Evolutionary conservation across 352 stramenopile species (phyloP), one percentile per base, ranked within the genome.

Genomic region (Peronospora destructor): DNA sequence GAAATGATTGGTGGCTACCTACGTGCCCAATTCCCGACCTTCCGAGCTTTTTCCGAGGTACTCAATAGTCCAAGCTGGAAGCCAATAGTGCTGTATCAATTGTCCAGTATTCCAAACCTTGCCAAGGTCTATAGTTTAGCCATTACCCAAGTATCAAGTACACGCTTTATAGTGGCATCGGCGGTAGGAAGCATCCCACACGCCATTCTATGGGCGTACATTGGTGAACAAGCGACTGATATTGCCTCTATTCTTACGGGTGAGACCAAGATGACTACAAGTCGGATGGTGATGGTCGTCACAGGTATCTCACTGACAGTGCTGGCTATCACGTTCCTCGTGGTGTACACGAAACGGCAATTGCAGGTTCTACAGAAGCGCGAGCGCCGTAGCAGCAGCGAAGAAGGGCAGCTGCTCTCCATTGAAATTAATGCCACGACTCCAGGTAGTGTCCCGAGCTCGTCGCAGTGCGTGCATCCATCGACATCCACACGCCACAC

Each of bases 31-130:
- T 91, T 84, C 49, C 71, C 79, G 17, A 74, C 74, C 13, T 91
- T 91, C 59, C 73, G 69, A 11, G 79, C 79, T 19, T 68, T 91
- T 45, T 74, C 74, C 1, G 60, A 74, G 9, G 73, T 87, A 25
- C 60, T 91, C 16, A 83, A 75, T 41, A 69, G 71, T 35, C 50
- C 55, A 12, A 86, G 68, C 37, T 91, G 76, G 76, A 91, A 91
- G 50, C 79, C 79, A 17, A 56, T 91, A 23, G 37, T 91, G 51
- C 62, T 91, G 11, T 87, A 84, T 48, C 79, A 91, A 51, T 42
- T 91, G 39, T 85, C 79, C 19, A 87, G 74, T 41, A 73, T 91
- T 37, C 79, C 79, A 7, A 91, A 91, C 46, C 59, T 87, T n/a
- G 64, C 85, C 49, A 87, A 87, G 45, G 82, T 73, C 56, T 91